These are phyloP conservation scores for Nakazawaea holstii DNA, from an alignment of 805 yeast genomes.

Conservation along the genomic window DNA sequence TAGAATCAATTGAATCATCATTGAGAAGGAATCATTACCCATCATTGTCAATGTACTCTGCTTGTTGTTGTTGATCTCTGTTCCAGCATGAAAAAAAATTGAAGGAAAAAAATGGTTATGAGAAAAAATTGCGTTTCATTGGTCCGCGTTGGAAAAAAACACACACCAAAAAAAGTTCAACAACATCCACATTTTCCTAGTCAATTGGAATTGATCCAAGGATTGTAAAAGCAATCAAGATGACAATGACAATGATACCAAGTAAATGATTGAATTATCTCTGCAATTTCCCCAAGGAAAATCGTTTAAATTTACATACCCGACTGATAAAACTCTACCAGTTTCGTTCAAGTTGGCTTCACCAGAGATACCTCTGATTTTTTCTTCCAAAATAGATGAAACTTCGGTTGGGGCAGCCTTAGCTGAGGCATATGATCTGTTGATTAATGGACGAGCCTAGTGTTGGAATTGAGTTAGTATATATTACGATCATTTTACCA, in stretches of 20 bases:
- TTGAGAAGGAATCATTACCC: background rate
- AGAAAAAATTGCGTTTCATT: conserved; percentile 21
- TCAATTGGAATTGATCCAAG: conserved; percentile 2
- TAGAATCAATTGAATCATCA: background rate
- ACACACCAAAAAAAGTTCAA: conserved; percentile 4
- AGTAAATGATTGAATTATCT: background rate
- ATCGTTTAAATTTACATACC: conserved; percentile 46
- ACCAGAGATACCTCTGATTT: conserved; percentile 98
- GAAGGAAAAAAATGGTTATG: conserved; percentile 18
- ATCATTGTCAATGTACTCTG: background rate
- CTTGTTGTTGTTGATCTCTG: background rate
- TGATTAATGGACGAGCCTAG: conserved; percentile 68
- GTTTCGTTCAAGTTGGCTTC: conserved; percentile 98
- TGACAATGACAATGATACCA: background rate
- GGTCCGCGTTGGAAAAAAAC: conserved; percentile 13
- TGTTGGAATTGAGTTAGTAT: background rate
- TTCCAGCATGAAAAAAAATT: background rate
- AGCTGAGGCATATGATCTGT: conserved; percentile 85
- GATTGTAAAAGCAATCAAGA: background rate
- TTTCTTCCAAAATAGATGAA: conserved; percentile 97
- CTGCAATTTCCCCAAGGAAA: background rate
- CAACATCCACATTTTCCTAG: background rate
- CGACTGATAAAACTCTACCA: conserved; percentile 98
- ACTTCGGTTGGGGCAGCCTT: conserved; percentile 99
- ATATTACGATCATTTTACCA: background rate